Evolutionary conservation across 345 rosid species (phyloP).

Genomic region (Alliaria petiolata): DNA sequence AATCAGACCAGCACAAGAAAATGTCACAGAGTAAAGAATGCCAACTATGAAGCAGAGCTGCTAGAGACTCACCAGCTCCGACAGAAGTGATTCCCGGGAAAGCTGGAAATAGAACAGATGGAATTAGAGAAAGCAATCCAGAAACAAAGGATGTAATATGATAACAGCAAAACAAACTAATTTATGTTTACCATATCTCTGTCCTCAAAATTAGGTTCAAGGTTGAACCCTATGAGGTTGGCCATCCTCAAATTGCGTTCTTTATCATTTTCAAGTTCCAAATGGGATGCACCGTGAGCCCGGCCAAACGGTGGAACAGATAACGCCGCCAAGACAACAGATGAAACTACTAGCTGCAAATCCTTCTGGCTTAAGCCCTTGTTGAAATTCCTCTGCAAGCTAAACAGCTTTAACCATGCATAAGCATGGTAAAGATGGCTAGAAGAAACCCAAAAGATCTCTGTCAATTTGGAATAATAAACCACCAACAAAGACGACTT

Average conservation of each 20-base stretch:
- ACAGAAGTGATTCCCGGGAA: constrained; percentile 72
- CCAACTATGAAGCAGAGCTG: not conserved
- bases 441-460: constrained; percentile 85
- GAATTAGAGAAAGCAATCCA: not conserved
- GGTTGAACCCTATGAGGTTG: constrained; percentile 83
- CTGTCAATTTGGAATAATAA: constrained; percentile 87
- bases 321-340: constrained; percentile 87
- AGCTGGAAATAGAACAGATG: constrained; percentile 48
- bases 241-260: constrained; percentile 87
- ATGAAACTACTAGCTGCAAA: constrained; percentile 83
- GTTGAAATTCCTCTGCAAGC: constrained; percentile 51
- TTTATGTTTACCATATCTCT: no score
- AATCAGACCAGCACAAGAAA: not conserved
- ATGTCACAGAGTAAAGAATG: no score
- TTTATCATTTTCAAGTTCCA: constrained; percentile 57
- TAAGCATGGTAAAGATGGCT: constrained; percentile 93
- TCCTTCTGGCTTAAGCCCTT: constrained; percentile 90
- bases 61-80: constrained; percentile 70
- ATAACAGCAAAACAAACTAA: no score
- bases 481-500: constrained; percentile 86
- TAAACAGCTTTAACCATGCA: constrained; percentile 92
- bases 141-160: no score
- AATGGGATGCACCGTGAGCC: constrained; percentile 1
- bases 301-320: constrained; percentile 68
- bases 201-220: constrained; percentile 37